Evolutionary conservation across 2,329 filamentous ascomycete genomes (phyloP), one percentile per base, ranked within the genome.

Genomic region (Pezicula rhizophila): DNA sequence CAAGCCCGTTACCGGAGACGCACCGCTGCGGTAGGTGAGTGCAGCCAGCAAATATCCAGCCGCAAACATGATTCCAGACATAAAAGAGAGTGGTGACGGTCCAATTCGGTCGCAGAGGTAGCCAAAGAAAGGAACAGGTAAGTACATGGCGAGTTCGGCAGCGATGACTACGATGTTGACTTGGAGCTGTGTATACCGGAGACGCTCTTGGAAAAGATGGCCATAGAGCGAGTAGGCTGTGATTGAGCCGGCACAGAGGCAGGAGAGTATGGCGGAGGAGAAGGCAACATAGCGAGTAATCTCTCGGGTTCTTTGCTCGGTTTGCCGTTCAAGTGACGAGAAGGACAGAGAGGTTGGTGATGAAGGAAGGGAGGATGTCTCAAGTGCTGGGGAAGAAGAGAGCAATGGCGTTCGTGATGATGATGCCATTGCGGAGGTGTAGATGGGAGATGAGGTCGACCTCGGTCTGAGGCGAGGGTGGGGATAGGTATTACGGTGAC

Each of bases 191-290:
- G 84, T 85, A 70, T 97, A 99, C 63, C 83, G 85, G 45, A 99
- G 76, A 40, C 84, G 83, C 48, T 85, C 85, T 66, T 96, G 89
- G 70, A 99, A 89, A 42, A 95, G 76, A 57, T 89, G 91, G 8
- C 87, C 93, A 66, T 97, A 99, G 28, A 99, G 81, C 33, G 90
- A 96, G 72, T 93, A 99, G 43, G 90, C 87, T 44, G 89, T 90
- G 62, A 97, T 89, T 61, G 89, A 95, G 53, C 92, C 93, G 26
- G 90, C 92, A 65, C 88, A 93, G 28, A 96, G 77, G 12, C 79
- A 73, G 14, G 75, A 74, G 14, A 80, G 54, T 26, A 82, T 73
- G 25, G 80, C 75, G 18, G 72, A 71, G 25, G 74, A 55, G 59
- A 83, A 81, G 48, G 80, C 75, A 41, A 77, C 48, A 56, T 64